Base-by-base conservation (phyloP, 345 rosid genomes). In the Turnera subulata region DNA sequence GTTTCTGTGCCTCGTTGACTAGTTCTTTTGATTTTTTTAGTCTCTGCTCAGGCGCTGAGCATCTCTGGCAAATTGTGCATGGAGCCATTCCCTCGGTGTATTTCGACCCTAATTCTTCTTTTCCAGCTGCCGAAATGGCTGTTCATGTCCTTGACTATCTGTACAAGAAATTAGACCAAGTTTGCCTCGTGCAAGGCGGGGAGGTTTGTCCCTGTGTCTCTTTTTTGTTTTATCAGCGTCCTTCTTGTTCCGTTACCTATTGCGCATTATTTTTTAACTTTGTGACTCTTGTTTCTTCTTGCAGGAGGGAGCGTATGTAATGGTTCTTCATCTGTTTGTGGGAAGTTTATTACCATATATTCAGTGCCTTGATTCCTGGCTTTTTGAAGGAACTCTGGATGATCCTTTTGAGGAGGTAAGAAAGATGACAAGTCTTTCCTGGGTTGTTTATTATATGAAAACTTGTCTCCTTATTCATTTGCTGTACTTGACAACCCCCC, bases 341-440 rank as follows among this genome's bases (percentile, higher is more conserved):
- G 95, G 84, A 75, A 84, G 88, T 67, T 67, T 80, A 53, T 72
- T 88, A 73, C 97, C 93, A 4, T 88, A 77, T 67, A 71, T 88
- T 47, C 83, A 85, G 67, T 74, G 78, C 54, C 83, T 93, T 70
- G 95, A 94, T 69, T 82, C 92, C 47, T 94, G 99, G 97, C 78
- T 88, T 67, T 87, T 82, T 70, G 86, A 84, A 62, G 99, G 97
- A 56, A 84, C 75, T 22, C 82, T 90, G 54, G 91, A 90, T 66
- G 97, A 90, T 73, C 96, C 97, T 55, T 90, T 78, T 67, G 96
- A 82, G 76, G 99, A 94, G 95, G 96, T 94, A 76, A 45, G 61
- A 50, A 38, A 48, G 61, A 50, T 55, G 7, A 42, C n/a, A 6
- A 42, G 5, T 16, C 45, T 42, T 8, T 29, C 8, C 35, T 29